Evolutionary conservation across 1,284 basidiomycete genomes (phyloP).

Genomic region (Erythrobasidium hasegawianum): DNA sequence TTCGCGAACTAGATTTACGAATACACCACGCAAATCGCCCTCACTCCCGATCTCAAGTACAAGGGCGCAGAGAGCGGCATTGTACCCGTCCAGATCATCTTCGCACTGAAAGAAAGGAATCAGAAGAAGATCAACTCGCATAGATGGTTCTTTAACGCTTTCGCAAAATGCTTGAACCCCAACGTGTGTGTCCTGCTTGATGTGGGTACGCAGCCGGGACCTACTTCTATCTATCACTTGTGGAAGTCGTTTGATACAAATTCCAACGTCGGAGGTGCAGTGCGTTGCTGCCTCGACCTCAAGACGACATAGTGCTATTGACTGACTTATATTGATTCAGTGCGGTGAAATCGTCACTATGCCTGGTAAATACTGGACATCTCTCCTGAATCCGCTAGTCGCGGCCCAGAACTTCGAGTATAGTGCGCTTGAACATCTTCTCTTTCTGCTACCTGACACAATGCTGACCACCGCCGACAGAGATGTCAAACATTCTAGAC

Average conservation of each 20-base stretch:
- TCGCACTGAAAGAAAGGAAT: conserved; percentile 49
- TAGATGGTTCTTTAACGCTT: conserved; percentile 52
- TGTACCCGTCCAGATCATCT: conserved; percentile 50
- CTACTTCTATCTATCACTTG: conserved; percentile 84
- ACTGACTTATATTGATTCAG: not conserved
- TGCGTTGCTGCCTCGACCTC: conserved; percentile 50
- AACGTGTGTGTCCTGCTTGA: conserved; percentile 93
- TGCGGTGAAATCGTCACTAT: conserved; percentile 37
- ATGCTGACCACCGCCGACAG: conserved; percentile 11
- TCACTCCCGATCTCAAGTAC: conserved; percentile 48
- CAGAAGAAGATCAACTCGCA: conserved; percentile 45
- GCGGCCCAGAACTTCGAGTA: conserved; percentile 95
- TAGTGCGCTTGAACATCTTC: conserved; percentile 39
- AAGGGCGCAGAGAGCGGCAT: conserved; percentile 48
- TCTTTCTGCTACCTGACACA: not conserved
- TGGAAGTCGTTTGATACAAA: conserved; percentile 80
- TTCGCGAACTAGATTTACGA: conserved; percentile 12
- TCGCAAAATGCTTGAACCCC: conserved; percentile 53
- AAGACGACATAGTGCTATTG: not conserved
- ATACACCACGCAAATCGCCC: conserved; percentile 40
- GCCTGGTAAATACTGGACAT: conserved; percentile 53
- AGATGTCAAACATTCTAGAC: conserved; percentile 54
- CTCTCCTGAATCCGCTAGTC: conserved; percentile 75
- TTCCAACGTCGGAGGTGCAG: conserved; percentile 86
- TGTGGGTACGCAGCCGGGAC: conserved; percentile 87